Conservation (phyloP, 192 early-diverging fungal genomes). For the Bifiguratus adelaidae region DNA sequence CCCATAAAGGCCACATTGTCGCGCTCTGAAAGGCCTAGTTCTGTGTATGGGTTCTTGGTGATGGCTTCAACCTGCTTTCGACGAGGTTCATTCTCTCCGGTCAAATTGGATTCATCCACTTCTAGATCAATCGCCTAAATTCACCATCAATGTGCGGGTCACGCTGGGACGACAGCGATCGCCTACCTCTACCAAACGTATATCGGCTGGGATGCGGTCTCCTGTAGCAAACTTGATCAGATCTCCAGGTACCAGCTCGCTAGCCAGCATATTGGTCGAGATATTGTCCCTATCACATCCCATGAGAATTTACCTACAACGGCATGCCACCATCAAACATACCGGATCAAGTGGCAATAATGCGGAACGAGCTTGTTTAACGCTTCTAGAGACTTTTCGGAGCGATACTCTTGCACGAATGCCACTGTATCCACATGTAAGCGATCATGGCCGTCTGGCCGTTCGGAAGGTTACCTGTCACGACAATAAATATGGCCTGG, state of each 20-base stretch:
- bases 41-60: slow-evolving; percentile 19
- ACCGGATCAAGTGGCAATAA: slow-evolving; percentile 73
- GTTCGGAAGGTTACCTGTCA: slow-evolving; percentile 62
- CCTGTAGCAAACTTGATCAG: slow-evolving; percentile 78
- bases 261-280: slow-evolving; percentile 74
- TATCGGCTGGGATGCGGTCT: slow-evolving; percentile 90
- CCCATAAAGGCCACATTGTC: slow-evolving; percentile 95
- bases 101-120: slow-evolving; percentile 87
- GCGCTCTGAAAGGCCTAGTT: slow-evolving; percentile 57
- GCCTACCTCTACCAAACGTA: slow-evolving; percentile 60
- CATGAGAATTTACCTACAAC: too few relatives aligned
- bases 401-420: slow-evolving; percentile 82
- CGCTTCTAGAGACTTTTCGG: slow-evolving; percentile 75
- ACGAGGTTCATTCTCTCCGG: slow-evolving; percentile 77
- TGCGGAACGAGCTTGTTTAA: slow-evolving; percentile 81
- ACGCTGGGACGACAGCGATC: too few relatives aligned
- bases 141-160: not conserved
- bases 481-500: slow-evolving; percentile 64
- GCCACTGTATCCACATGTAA: slow-evolving; percentile 44
- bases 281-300: too few relatives aligned
- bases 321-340: slow-evolving; percentile 9
- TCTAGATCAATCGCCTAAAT: slow-evolving; percentile 62
- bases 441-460: not conserved
- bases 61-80: slow-evolving; percentile 53
- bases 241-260: slow-evolving; percentile 87